Conservation (phyloP, 805 yeast genomes). For the Zygosaccharomyces pseudorouxii region DNA sequence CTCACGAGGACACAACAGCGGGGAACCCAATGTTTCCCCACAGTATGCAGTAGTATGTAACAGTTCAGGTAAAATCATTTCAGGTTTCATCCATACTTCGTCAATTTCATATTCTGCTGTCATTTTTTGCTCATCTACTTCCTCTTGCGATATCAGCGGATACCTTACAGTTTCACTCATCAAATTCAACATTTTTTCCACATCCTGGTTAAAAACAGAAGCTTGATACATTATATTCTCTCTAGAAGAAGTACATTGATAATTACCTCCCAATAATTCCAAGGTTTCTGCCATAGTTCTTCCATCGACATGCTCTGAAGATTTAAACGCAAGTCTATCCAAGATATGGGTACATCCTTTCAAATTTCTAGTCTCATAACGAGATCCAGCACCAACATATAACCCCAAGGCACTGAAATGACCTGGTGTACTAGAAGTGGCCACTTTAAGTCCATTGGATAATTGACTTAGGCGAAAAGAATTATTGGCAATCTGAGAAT, state of each 20-base stretch:
- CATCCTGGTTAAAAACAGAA: conserved; percentile 83
- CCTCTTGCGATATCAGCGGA: conserved; percentile 66
- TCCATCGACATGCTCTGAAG: conserved; percentile 56
- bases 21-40: conserved; percentile 74
- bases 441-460: conserved; percentile 73
- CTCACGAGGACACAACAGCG: conserved; percentile 76
- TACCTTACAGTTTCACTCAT: conserved; percentile 71
- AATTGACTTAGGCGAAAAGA: conserved; percentile 41
- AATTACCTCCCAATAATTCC: conserved; percentile 86
- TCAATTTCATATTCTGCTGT: conserved; percentile 78
- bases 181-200: conserved; percentile 69
- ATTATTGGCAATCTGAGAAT: conserved; percentile 23
- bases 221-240: conserved; percentile 94
- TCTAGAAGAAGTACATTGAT: conserved; percentile 87
- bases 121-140: conserved; percentile 64
- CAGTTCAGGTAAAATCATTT: conserved; percentile 82
- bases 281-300: conserved; percentile 68
- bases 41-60: conserved; percentile 78
- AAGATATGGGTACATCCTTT: conserved; percentile 78
- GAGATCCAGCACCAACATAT: conserved; percentile 85
- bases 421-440: conserved; percentile 81
- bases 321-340: conserved; percentile 82
- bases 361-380: conserved; percentile 59
- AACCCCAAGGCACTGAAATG: conserved; percentile 90
- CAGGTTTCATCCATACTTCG: conserved; percentile 80